These are phyloP conservation scores for Phytophthora brassicae DNA, from an alignment of 352 stramenopile genomes.

Conservation along the genomic window DNA sequence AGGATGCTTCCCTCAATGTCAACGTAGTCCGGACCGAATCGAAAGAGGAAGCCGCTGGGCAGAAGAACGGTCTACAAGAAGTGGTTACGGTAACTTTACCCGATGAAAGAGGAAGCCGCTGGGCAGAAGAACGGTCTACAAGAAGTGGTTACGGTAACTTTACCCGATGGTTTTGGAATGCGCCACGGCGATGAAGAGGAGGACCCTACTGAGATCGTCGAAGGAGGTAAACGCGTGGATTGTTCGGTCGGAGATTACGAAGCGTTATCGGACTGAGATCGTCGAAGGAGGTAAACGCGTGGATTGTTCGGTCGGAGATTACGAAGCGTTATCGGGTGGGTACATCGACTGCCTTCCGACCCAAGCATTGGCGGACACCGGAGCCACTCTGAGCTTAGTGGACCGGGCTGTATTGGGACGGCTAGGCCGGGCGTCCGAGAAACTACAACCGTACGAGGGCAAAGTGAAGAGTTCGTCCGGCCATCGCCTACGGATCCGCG, in stretches of 20 bases:
- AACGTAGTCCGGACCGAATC: not conserved
- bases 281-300: no score
- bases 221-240: not conserved
- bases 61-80: not conserved
- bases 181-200: not conserved
- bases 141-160: not conserved
- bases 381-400: not conserved
- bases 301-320: not conserved
- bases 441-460: not conserved
- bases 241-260: no score
- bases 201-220: not conserved
- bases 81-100: not conserved
- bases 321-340: not conserved
- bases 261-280: no score
- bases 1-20: not conserved
- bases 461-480: not conserved
- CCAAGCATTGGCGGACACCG: slow-evolving; percentile 4
- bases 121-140: not conserved
- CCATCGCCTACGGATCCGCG: not conserved
- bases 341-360: slow-evolving; percentile 8
- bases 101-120: not conserved
- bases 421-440: not conserved
- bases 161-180: not conserved
- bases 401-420: not conserved
- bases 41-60: not conserved